These are phyloP conservation scores for Phaeosphaeriaceae sp. DNA, from an alignment of 2,329 filamentous ascomycete genomes.

Conservation along the genomic window DNA sequence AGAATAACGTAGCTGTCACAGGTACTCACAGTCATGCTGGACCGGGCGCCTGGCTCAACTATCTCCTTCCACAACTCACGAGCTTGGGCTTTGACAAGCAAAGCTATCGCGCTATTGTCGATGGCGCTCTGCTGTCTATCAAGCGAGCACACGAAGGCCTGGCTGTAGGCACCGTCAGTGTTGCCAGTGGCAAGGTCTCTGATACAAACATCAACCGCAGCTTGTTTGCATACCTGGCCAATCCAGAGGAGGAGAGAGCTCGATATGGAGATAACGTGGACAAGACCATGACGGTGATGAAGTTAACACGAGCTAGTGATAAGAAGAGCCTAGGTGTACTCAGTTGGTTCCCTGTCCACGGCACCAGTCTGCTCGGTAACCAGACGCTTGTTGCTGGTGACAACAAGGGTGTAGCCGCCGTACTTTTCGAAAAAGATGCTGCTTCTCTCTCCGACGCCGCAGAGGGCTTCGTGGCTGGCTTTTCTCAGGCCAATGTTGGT, in stretches of 20 bases:
- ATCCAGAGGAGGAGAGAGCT: conserved; percentile 76
- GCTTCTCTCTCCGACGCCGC: conserved; percentile 58
- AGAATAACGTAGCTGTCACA: conserved; percentile 85
- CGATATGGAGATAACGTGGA: conserved; percentile 72
- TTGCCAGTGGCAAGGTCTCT: conserved; percentile 71
- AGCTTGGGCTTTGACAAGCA: conserved; percentile 84
- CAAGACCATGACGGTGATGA: conserved; percentile 79
- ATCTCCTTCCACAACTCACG: conserved; percentile 89
- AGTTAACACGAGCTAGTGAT: conserved; percentile 76
- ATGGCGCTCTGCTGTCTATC: conserved; percentile 83
- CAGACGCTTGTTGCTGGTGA: conserved; percentile 93
- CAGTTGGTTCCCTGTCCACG: conserved; percentile 92
- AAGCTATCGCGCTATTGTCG: conserved; percentile 87
- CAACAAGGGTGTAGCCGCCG: conserved; percentile 93
- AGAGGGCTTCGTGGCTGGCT: conserved; percentile 82
- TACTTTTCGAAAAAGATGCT: conserved; percentile 78
- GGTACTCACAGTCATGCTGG: conserved; percentile 94
- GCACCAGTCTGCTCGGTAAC: conserved; percentile 88
- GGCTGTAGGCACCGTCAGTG: conserved; percentile 70
- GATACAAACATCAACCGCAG: conserved; percentile 90
- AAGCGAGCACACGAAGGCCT: conserved; percentile 77
- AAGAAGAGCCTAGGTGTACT: conserved; percentile 79
- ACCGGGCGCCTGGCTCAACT: conserved; percentile 93
- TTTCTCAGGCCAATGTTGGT: conserved; percentile 89
- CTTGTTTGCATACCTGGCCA: conserved; percentile 84